phyloP scores from a whole-genome alignment of 192 early-diverging fungal genomes.

The Coemansia sp. region DNA sequence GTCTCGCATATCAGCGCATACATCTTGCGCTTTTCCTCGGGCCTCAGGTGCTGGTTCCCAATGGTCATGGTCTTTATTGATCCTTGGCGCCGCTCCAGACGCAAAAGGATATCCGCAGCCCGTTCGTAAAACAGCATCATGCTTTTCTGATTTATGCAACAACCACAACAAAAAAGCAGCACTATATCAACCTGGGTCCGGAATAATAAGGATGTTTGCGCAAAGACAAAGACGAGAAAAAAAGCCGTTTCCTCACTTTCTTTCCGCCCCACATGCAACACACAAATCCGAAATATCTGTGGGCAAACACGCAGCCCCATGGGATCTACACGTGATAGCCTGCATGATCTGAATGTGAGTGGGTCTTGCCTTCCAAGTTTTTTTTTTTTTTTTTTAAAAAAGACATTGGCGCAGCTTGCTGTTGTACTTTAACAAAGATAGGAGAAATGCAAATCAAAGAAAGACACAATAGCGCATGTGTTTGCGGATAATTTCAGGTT shows the following conservation, averaged over 20 bases:
- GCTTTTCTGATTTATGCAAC: background rate
- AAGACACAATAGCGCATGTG: background rate
- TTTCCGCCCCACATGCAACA: background rate
- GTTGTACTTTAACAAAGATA: too few species aligned
- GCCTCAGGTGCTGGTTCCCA: slow-evolving; percentile 61
- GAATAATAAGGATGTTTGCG: too few species aligned
- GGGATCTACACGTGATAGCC: slow-evolving; percentile 9
- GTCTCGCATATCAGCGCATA: slow-evolving; percentile 93
- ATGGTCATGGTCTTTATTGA: slow-evolving; percentile 79
- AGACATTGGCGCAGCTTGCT: too few species aligned
- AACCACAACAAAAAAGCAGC: too few species aligned
- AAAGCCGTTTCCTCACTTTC: background rate
- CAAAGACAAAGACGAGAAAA: background rate
- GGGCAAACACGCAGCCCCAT: background rate
- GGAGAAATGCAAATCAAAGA: background rate
- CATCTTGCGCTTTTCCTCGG: slow-evolving; percentile 78
- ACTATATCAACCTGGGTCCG: too few species aligned
- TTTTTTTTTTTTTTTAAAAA: too few species aligned
- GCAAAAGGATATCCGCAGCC: slow-evolving; percentile 76
- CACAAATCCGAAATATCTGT: slow-evolving; percentile 2
- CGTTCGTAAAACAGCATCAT: slow-evolving; percentile 64
- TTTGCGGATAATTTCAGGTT: background rate
- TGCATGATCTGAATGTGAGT: background rate
- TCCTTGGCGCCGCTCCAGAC: slow-evolving; percentile 69
- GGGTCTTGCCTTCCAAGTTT: background rate